Conservation (phyloP, 2,329 filamentous ascomycete genomes). For the Leptographium wingfieldii region DNA sequence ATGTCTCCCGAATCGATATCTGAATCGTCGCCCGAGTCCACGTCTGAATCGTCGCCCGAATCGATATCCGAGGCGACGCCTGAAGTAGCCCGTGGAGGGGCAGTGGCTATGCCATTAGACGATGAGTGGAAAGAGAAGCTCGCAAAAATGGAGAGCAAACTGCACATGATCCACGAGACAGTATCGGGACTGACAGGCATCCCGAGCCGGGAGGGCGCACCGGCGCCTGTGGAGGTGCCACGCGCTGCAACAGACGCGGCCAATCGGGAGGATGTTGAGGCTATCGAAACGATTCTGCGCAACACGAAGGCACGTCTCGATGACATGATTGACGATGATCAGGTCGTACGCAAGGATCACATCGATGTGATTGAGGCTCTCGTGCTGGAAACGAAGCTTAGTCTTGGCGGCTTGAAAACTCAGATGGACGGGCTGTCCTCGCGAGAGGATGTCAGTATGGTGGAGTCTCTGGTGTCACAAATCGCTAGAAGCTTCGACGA, state of each 20-base stretch:
- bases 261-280: constrained; percentile 73
- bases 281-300: constrained; percentile 78
- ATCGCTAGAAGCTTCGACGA: constrained; percentile 67
- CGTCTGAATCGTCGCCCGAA: background rate
- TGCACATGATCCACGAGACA: constrained; percentile 29
- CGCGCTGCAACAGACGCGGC: constrained; percentile 33
- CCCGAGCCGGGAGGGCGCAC: constrained; percentile 5
- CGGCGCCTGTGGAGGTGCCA: background rate
- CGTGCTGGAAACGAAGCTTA: constrained; percentile 63
- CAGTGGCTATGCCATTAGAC: constrained; percentile 4
- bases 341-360: constrained; percentile 54
- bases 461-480: constrained; percentile 70
- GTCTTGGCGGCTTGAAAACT: constrained; percentile 34
- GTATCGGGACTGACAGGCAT: constrained; percentile 22
- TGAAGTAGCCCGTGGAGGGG: background rate
- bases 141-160: constrained; percentile 35
- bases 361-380: constrained; percentile 51
- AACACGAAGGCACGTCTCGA: constrained; percentile 85
- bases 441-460: constrained; percentile 60
- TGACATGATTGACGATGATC: constrained; percentile 61
- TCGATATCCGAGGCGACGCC: background rate
- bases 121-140: constrained; percentile 18
- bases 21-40: background rate
- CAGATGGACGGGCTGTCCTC: constrained; percentile 36
- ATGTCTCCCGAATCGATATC: background rate